Conservation (phyloP, 176 grass and related monocot species). For the Sorghum bicolor region Sorghum_bicolor_NCBIv3 NC_012879.2:54992501-54993000, state of each 20-base stretch:
- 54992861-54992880: not conserved
- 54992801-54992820: slow-evolving; percentile 65
- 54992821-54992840: slow-evolving; percentile 18
- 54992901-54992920: not conserved
- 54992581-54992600: slow-evolving; percentile 85
- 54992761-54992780: slow-evolving; percentile 77
- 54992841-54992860: slow-evolving; percentile 51
- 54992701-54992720: not conserved
- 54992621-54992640: slow-evolving; percentile 80
- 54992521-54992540: slow-evolving; percentile 88
- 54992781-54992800: slow-evolving; percentile 85
- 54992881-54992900: not conserved
- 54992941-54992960: not conserved
- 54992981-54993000: not conserved
- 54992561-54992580: slow-evolving; percentile 82
- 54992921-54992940: not conserved
- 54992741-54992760: slow-evolving; percentile 75
- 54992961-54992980: not conserved
- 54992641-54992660: slow-evolving; percentile 92
- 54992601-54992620: slow-evolving; percentile 87
- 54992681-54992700: not conserved
- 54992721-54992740: not conserved
- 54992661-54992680: not conserved
- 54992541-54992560: slow-evolving; percentile 83
- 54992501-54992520: slow-evolving; percentile 79